Percentiles rank a stretch among this genome's conserved stretches.
Evolutionary conservation across 768 basidiomycete genomes (phyloP).

Genomic region (Pleurotus tuber-regium): DNA sequence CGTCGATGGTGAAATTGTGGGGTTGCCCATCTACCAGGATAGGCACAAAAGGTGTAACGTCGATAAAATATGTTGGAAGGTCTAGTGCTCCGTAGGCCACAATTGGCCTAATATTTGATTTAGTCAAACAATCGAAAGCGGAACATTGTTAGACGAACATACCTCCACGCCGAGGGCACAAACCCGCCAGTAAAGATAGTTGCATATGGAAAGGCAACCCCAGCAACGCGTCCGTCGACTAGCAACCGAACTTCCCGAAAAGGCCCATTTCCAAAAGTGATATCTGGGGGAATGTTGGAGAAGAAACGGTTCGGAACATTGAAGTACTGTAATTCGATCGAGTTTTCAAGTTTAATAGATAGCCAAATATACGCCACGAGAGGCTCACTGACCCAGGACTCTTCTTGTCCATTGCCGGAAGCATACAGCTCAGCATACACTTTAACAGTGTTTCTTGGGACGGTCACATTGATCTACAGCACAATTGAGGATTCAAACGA

Average conservation of each 20-base stretch:
- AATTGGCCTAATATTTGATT: conserved; percentile 45
- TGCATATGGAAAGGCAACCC: conserved; percentile 49
- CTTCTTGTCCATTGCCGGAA: conserved; percentile 54
- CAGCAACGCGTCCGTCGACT: conserved; percentile 47
- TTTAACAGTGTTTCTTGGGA: conserved; percentile 69
- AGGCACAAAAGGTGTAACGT: conserved; percentile 76
- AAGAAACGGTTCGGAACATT: conserved; percentile 64
- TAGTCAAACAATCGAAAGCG: background rate
- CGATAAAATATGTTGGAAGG: conserved; percentile 74
- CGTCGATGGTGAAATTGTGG: conserved; percentile 72
- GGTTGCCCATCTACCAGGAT: conserved; percentile 61
- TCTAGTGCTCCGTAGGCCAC: conserved; percentile 75
- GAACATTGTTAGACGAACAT: background rate
- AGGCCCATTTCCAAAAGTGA: conserved; percentile 42
- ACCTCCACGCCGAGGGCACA: conserved; percentile 61
- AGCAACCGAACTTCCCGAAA: conserved; percentile 50
- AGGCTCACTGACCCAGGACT: conserved; percentile 67
- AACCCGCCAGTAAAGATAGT: conserved; percentile 78
- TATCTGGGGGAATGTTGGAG: conserved; percentile 45
- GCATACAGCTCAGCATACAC: conserved; percentile 72
- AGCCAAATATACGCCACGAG: background rate
- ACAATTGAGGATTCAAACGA: background rate
- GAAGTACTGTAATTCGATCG: conserved; percentile 49
- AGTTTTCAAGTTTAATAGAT: background rate
- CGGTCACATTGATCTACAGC: conserved; percentile 56